These are phyloP conservation scores for Agrocybe praecox DNA, from an alignment of 768 basidiomycete genomes.

Conservation along the genomic window DNA sequence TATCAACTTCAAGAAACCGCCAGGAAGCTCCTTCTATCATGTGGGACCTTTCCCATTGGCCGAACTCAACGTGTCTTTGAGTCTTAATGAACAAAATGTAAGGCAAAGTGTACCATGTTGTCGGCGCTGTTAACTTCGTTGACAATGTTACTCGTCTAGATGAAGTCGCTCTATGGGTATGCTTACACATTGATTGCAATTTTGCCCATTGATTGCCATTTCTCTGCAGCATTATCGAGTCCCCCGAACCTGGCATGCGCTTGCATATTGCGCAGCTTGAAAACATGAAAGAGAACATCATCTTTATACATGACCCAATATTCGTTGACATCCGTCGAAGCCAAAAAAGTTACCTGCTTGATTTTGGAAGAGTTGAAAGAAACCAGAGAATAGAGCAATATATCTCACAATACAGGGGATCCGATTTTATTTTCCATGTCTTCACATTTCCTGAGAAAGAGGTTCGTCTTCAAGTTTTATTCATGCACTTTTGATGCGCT, in stretches of 20 bases:
- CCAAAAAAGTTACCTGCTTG: conserved; percentile 46
- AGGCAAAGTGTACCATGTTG: conserved; percentile 10
- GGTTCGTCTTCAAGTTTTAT: conserved; percentile 27
- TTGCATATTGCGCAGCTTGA: conserved; percentile 33
- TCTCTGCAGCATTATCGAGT: conserved; percentile 32
- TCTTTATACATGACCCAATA: conserved; percentile 59
- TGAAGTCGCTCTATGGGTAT: not conserved
- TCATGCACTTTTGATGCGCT: not conserved
- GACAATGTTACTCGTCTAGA: no score
- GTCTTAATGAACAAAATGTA: conserved; percentile 42
- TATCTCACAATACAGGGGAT: conserved; percentile 25
- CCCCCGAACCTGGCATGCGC: conserved; percentile 42
- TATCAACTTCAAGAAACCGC: conserved; percentile 37
- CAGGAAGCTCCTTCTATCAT: conserved; percentile 17
- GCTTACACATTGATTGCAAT: no score
- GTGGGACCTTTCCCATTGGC: conserved; percentile 23
- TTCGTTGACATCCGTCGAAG: conserved; percentile 47
- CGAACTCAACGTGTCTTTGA: conserved; percentile 23
- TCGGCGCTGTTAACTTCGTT: no score
- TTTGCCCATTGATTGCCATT: not conserved
- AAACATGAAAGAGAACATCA: conserved; percentile 26
- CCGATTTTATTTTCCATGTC: conserved; percentile 42
- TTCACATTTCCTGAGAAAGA: conserved; percentile 50
- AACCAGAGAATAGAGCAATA: conserved; percentile 36
- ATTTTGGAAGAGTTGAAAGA: conserved; percentile 46